Evolutionary conservation across 106 monocot genomes (phyloP).

Genomic region (Ottelia alismoides): DNA sequence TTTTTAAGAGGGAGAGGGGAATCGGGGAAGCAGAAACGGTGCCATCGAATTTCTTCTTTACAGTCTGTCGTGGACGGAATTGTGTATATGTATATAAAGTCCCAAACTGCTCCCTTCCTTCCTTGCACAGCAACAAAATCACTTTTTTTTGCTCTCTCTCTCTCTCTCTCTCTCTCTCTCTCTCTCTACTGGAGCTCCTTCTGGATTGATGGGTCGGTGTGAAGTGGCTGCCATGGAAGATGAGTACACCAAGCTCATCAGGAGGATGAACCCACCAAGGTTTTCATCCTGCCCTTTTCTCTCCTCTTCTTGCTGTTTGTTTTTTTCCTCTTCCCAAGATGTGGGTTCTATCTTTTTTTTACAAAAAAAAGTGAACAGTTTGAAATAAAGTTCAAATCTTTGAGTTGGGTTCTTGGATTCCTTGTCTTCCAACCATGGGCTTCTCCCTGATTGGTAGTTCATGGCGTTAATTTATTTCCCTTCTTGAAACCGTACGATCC

Average conservation of each 20-base stretch:
- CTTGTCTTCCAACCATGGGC: background rate
- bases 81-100: too few species aligned
- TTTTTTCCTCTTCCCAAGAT: background rate
- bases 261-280: slow-evolving; percentile 30
- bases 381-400: too few species aligned
- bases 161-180: background rate
- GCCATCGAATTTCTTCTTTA: background rate
- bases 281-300: background rate
- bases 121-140: too few species aligned
- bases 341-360: background rate
- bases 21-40: too few species aligned
- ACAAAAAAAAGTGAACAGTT: too few species aligned
- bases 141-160: too few species aligned
- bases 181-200: background rate
- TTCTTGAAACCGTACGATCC: too few species aligned
- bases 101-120: too few species aligned
- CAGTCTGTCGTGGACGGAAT: too few species aligned
- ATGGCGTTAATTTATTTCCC: background rate
- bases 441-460: background rate
- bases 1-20: too few species aligned
- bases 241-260: slow-evolving; percentile 18
- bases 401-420: too few species aligned
- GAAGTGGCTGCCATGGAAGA: slow-evolving; percentile 8
- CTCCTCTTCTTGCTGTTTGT: background rate
- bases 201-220: slow-evolving; percentile 2